A percentile compares a stretch with the other conserved stretches of the same genome.
Evolutionary conservation across 768 basidiomycete genomes (phyloP).

Genomic region (Chalciporus piperatus): DNA sequence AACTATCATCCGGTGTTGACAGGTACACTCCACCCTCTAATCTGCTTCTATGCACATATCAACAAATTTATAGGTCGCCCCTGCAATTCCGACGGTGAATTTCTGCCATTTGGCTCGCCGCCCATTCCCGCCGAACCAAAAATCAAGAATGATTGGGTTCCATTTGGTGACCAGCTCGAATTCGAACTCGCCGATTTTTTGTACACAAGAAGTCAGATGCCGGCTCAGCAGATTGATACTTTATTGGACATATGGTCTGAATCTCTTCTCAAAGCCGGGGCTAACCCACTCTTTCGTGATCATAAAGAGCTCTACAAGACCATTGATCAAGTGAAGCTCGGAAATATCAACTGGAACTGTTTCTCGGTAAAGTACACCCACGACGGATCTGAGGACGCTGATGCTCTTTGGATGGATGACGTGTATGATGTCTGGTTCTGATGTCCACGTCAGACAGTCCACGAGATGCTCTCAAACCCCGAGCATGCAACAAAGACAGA

Average conservation of each 20-base stretch:
- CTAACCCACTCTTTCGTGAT: neutral
- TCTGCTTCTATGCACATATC: too few species aligned
- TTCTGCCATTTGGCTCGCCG: too few species aligned
- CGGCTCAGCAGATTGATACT: constrained; percentile 16
- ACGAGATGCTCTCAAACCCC: neutral
- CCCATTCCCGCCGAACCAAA: too few species aligned
- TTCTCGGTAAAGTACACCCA: constrained; percentile 22
- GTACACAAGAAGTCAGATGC: constrained; percentile 18
- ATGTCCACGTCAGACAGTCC: constrained; percentile 3
- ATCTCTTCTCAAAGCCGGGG: neutral
- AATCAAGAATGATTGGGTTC: constrained; percentile 14
- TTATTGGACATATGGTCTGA: constrained; percentile 21
- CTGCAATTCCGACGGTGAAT: too few species aligned
- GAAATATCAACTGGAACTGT: constrained; percentile 36
- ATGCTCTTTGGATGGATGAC: neutral
- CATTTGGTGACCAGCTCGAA: constrained; percentile 8
- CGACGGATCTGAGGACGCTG: neutral
- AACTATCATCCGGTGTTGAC: too few species aligned
- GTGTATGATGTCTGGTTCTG: constrained; percentile 11
- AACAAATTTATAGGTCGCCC: too few species aligned
- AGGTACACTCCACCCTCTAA: too few species aligned
- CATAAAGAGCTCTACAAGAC: neutral
- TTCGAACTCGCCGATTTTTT: constrained; percentile 25
- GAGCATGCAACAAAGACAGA: constrained; percentile 21
- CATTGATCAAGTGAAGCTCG: constrained; percentile 35